Percentiles rank a stretch among this genome's conserved stretches.
Evolutionary conservation across 164 flowering plant genomes (phyloP).

Genomic region (Stephania cephalantha): DNA sequence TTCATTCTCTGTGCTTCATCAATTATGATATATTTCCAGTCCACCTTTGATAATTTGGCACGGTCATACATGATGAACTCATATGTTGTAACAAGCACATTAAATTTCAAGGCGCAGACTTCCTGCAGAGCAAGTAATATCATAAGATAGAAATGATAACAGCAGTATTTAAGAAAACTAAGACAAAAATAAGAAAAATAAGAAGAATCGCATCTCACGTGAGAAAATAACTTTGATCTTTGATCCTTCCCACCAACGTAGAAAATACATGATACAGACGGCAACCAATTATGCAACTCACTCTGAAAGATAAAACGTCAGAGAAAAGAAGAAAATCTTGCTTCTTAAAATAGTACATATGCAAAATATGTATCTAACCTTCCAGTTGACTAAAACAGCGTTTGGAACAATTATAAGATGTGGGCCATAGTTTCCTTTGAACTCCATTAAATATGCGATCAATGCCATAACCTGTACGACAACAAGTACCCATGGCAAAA

Average conservation of each 20-base stretch:
- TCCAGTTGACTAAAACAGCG: conserved; percentile 99
- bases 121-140: conserved; percentile 41
- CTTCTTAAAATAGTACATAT: not conserved
- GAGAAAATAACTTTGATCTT: conserved; percentile 84
- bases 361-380: conserved; percentile 41
- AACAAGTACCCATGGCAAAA: not conserved
- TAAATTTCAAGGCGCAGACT: conserved; percentile 89
- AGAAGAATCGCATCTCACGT: conserved; percentile 39
- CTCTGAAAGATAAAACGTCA: conserved; percentile 48
- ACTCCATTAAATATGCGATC: conserved; percentile 98
- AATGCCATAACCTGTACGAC: conserved; percentile 86
- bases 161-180: not conserved
- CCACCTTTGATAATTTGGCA: conserved; percentile 85
- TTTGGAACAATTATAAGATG: conserved; percentile 99
- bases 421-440: conserved; percentile 98
- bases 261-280: conserved; percentile 83
- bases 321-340: not conserved
- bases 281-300: conserved; percentile 91
- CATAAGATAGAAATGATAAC: conserved; percentile 11
- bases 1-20: conserved; percentile 99
- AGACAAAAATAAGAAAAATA: not conserved
- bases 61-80: conserved; percentile 99
- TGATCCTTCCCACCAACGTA: conserved; percentile 97
- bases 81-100: conserved; percentile 97
- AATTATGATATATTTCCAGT: conserved; percentile 97